A percentile compares a stretch with the other conserved stretches of the same genome.
Evolutionary conservation across 495 filamentous ascomycete genomes (phyloP).

Genomic region (Ascodesmis nigricans): DNA sequence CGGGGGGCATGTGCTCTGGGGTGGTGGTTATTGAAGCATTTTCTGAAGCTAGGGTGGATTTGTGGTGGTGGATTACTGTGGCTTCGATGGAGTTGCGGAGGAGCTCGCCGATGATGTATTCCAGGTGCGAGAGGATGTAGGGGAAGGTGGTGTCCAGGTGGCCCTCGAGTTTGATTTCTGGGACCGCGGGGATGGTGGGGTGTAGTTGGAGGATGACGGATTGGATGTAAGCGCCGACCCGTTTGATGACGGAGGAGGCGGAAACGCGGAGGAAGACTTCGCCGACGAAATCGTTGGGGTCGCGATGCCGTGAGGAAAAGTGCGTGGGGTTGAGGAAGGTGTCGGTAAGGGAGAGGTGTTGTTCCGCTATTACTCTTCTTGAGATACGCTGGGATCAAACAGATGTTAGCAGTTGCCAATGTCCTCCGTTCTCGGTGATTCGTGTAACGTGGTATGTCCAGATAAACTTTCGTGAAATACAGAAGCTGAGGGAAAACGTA

Average conservation of each 20-base stretch:
- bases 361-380: conserved; percentile 87
- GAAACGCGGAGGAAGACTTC: conserved; percentile 91
- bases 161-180: conserved; percentile 64
- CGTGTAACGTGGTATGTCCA: too few relatives aligned
- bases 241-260: conserved; percentile 67
- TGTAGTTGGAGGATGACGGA: conserved; percentile 44
- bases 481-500: too few relatives aligned
- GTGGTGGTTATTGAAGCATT: conserved; percentile 24
- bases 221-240: conserved; percentile 50
- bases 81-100: conserved; percentile 89
- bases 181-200: conserved; percentile 42
- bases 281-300: conserved; percentile 64
- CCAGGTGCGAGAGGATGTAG: conserved; percentile 84
- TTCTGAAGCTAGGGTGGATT: conserved; percentile 14
- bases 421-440: too few relatives aligned
- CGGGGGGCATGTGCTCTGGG: too few relatives aligned
- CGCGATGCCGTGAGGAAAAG: conserved; percentile 52
- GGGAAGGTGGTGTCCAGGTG: conserved; percentile 81
- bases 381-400: too few relatives aligned
- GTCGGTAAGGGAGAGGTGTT: conserved; percentile 89
- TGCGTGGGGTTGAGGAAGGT: conserved; percentile 87
- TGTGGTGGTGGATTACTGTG: conserved; percentile 46
- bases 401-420: too few relatives aligned
- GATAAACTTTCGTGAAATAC: too few relatives aligned
- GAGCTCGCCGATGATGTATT: conserved; percentile 93